Percentiles rank a stretch among this genome's conserved stretches.
Evolutionary conservation across 2,329 filamentous ascomycete species (phyloP).

Genomic region (Fusarium sp.): DNA sequence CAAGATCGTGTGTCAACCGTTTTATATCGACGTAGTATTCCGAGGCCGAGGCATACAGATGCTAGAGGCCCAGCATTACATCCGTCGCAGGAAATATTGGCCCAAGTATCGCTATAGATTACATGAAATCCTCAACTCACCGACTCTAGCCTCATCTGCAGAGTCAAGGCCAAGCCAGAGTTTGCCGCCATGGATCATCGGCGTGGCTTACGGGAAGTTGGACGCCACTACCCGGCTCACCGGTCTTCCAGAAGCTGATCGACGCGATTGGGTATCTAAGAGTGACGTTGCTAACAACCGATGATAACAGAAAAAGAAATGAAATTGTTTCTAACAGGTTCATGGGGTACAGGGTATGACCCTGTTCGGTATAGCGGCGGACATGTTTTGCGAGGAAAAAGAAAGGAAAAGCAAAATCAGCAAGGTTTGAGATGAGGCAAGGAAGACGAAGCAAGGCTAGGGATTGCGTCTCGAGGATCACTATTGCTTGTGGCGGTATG

Average conservation of each 20-base stretch:
- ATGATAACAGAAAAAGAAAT: not conserved
- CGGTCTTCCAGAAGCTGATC: conserved; percentile 25
- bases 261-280: conserved; percentile 11
- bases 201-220: conserved; percentile 10
- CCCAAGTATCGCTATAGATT: not conserved
- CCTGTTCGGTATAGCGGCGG: conserved; percentile 2
- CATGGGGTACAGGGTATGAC: not conserved
- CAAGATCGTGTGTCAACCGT: not conserved
- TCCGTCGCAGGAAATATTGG: not conserved
- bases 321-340: not conserved
- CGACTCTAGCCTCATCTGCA: conserved; percentile 1
- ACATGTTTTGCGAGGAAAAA: not conserved
- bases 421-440: conserved; percentile 6
- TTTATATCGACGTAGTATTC: conserved; percentile 10
- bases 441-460: not conserved
- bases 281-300: not conserved
- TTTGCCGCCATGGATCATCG: not conserved
- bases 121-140: not conserved
- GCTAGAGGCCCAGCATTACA: not conserved
- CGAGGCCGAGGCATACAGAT: not conserved
- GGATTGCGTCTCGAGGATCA: not conserved
- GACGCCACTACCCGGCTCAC: conserved; percentile 19
- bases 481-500: not conserved
- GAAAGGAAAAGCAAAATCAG: not conserved
- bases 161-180: not conserved